Conservation (phyloP, 371 early-diverging fungal species). For the Coemansia sp. region DNA sequence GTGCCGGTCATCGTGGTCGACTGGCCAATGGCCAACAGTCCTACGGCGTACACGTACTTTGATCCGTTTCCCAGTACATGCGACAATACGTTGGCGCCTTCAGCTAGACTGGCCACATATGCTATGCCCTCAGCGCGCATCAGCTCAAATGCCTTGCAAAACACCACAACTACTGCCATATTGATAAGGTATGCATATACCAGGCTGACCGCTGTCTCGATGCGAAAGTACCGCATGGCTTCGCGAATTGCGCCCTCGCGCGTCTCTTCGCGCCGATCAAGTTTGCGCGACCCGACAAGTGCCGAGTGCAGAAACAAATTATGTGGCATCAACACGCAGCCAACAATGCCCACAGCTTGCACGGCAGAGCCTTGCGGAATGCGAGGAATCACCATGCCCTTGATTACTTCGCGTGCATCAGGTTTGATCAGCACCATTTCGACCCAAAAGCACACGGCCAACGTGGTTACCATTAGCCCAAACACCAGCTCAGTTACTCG, state of each 20-base stretch:
- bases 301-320: conserved; percentile 72
- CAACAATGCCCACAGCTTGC: conserved; percentile 70
- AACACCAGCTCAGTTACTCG: conserved; percentile 66
- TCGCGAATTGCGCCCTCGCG: conserved; percentile 57
- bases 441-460: conserved; percentile 68
- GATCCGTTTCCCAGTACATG: conserved; percentile 58
- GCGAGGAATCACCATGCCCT: conserved; percentile 61
- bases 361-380: conserved; percentile 60
- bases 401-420: conserved; percentile 55
- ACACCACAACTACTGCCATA: conserved; percentile 68
- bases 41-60: conserved; percentile 66
- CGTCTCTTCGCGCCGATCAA: conserved; percentile 53
- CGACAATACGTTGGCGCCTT: conserved; percentile 62
- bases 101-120: conserved; percentile 56
- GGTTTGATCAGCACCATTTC: conserved; percentile 66
- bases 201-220: conserved; percentile 67
- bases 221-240: conserved; percentile 67
- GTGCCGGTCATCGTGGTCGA: conserved; percentile 76
- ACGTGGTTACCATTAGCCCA: conserved; percentile 60
- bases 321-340: conserved; percentile 76
- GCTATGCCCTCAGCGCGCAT: conserved; percentile 34
- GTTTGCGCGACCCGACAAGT: conserved; percentile 61
- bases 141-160: conserved; percentile 62
- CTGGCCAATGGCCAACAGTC: conserved; percentile 71
- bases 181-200: conserved; percentile 69